A percentile compares a stretch with the other conserved stretches of the same genome.
phyloP scores from a whole-genome alignment of 805 yeast genomes.

The Groenewaldozyma salmanticensis region DNA sequence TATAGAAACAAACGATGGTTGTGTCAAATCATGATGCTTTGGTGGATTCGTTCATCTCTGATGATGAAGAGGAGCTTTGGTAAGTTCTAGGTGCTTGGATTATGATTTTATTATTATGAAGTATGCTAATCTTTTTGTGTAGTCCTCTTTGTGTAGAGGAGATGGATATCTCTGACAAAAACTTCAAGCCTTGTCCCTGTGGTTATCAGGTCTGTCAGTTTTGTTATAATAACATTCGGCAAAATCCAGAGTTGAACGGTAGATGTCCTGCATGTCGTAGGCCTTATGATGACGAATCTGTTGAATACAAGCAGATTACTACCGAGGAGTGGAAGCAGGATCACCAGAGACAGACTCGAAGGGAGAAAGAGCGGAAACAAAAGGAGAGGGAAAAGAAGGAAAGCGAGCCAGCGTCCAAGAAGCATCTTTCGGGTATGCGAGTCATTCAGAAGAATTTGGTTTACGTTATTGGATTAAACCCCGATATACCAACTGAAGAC shows the following conservation, averaged over 20 bases:
- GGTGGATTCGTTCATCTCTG: conserved; percentile 48
- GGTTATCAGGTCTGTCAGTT: conserved; percentile 98
- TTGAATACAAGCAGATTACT: conserved; percentile 73
- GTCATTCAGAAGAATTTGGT: conserved; percentile 97
- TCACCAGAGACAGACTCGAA: conserved; percentile 68
- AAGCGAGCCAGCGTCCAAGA: conserved; percentile 58
- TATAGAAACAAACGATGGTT: conserved; percentile 10
- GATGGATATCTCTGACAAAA: conserved; percentile 91
- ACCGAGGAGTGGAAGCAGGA: conserved; percentile 82
- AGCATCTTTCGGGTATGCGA: conserved; percentile 92
- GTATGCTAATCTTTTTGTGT: neutral
- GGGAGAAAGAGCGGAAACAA: conserved; percentile 64
- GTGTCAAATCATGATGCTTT: conserved; percentile 27
- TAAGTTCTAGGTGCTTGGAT: too few relatives aligned
- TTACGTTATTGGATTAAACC: conserved; percentile 90
- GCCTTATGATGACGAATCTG: conserved; percentile 83
- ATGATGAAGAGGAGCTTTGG: conserved; percentile 73
- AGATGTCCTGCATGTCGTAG: conserved; percentile 97
- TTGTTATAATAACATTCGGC: conserved; percentile 92
- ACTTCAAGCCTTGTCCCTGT: conserved; percentile 99
- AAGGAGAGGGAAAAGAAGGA: conserved; percentile 88
- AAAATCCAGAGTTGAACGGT: conserved; percentile 91
- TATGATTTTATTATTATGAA: neutral
- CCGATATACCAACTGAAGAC: conserved; percentile 76
- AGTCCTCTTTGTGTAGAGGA: conserved; percentile 96